Evolutionary conservation across 2,329 filamentous ascomycete species (phyloP), one percentile per base, ranked within the genome.

Genomic region (Sclerotinia trifoliorum): DNA sequence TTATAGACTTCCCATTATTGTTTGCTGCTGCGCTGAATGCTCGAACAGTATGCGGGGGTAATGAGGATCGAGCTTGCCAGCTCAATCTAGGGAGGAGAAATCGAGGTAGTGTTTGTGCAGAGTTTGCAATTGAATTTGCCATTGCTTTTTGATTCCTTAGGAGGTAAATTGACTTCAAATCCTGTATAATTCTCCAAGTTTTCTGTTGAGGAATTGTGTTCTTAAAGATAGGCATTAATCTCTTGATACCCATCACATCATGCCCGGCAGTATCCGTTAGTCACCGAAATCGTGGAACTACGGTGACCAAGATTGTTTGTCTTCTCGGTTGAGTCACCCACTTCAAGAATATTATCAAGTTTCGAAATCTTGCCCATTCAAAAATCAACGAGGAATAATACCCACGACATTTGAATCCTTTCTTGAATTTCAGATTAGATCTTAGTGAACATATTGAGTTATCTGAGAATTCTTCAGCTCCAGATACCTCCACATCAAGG

Each of bases 81-180:
- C 77, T 78, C 42, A 78, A 68, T 64, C 65, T 73, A 21, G 77
- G 77, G 32, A 78, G 74, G 7, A 78, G 70, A 42, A 78, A 78
- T 67, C 74, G 70, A 39, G 77, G 77, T 19, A 78, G 71, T 3
- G 66, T 61, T 67, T 72, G 73, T 32, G 70, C 66, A 11, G 69
- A 69, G 39, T 57, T 70, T 19, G 77, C 56, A 26, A 69, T 69
- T 65, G 73, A 39, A 49, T 73, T 74, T 24, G 73, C 71, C 76
- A 78, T 78, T 57, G 17, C 71, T n/a, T 51, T 54, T 19, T 32
- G n/a, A 54, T 42, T 46, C n/a, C 17, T 42, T 24, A 2, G 3
- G 5, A 10, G 7, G 21, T 39, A 15, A 21, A 21, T 3, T 62
- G 46, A 13, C 29, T 51, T 35, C 29, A 49, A 49, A 35, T 5